These are phyloP conservation scores for Heritiera fomes DNA, from an alignment of 345 rosid species.

Conservation along the genomic window DNA sequence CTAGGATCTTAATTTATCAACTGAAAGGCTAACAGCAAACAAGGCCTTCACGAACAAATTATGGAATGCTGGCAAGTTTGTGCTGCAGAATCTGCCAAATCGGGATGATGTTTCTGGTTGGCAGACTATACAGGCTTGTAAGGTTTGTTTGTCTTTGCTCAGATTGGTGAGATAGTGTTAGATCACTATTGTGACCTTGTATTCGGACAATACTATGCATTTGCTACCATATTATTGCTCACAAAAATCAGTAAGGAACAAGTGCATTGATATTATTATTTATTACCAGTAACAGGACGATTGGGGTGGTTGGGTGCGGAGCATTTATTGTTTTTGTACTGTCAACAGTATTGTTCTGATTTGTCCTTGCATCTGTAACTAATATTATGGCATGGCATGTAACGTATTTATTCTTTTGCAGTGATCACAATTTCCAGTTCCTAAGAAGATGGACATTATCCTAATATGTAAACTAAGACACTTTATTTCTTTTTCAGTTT, in stretches of 20 bases:
- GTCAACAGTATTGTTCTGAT: not conserved
- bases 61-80: constrained; percentile 99
- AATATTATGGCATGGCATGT: not conserved
- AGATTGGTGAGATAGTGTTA: not conserved
- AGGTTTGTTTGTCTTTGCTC: constrained; percentile 48
- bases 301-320: not conserved
- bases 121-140: constrained; percentile 59
- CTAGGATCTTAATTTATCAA: constrained; percentile 91
- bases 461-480: constrained; percentile 18
- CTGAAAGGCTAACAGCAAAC: constrained; percentile 91
- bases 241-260: not conserved
- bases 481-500: constrained; percentile 49
- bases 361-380: constrained; percentile 2
- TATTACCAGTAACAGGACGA: not conserved
- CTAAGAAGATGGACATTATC: not conserved
- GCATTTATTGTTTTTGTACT: not conserved
- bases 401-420: not conserved
- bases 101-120: constrained; percentile 65
- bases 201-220: not conserved
- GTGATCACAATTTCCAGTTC: not conserved
- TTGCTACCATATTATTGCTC: not conserved
- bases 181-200: not conserved
- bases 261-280: constrained; percentile 5
- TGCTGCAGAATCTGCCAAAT: constrained; percentile 81
- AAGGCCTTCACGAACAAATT: constrained; percentile 95